phyloP scores from a whole-genome alignment of 2,329 filamentous ascomycete genomes.

The Aspergillus japonicus region DNA sequence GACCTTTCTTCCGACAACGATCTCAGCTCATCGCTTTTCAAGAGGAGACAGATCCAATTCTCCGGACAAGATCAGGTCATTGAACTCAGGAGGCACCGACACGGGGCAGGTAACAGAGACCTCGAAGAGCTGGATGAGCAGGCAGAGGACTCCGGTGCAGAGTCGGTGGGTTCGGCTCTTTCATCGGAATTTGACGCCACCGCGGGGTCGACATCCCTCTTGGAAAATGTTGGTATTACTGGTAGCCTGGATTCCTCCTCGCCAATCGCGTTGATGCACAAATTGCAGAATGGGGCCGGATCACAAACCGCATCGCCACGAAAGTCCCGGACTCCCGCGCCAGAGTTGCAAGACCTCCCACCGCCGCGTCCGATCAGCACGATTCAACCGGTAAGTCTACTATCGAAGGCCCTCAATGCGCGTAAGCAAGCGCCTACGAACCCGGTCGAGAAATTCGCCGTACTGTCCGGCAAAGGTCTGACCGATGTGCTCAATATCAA shows the following conservation, averaged over 20 bases:
- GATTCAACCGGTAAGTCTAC: constrained; percentile 55
- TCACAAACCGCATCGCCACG: constrained; percentile 50
- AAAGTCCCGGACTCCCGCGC: constrained; percentile 47
- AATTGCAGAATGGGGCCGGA: constrained; percentile 34
- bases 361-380: constrained; percentile 62
- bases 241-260: constrained; percentile 52
- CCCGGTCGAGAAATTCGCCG: constrained; percentile 60
- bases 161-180: constrained; percentile 49
- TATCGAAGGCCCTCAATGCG: constrained; percentile 59
- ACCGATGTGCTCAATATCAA: constrained; percentile 62
- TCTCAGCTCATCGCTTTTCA: constrained; percentile 53
- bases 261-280: constrained; percentile 45
- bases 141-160: constrained; percentile 49
- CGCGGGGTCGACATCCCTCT: constrained; percentile 57
- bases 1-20: constrained; percentile 67
- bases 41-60: constrained; percentile 53
- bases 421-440: constrained; percentile 58
- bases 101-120: constrained; percentile 28
- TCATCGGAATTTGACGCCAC: constrained; percentile 57
- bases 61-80: constrained; percentile 38
- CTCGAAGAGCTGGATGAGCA: constrained; percentile 38
- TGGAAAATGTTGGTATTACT: constrained; percentile 50
- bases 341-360: constrained; percentile 58
- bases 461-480: constrained; percentile 61
- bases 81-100: constrained; percentile 30